Base-by-base conservation (phyloP, 1,284 basidiomycete species). In the Leccinum pachyderme region DNA sequence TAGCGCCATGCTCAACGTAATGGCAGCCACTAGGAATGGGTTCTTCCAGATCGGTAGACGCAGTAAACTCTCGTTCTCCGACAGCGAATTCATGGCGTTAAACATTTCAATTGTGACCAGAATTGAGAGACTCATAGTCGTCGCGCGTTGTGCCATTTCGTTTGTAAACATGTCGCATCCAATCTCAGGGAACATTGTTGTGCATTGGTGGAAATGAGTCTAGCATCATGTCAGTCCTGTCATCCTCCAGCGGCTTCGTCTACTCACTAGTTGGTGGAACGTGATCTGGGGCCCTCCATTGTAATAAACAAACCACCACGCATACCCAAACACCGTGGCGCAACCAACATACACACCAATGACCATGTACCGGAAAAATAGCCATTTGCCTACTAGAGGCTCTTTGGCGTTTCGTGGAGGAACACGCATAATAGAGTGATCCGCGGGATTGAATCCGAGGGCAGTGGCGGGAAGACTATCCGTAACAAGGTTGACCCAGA, bases 291-390 rank as follows among this genome's bases (percentile, higher is more conserved):
- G 96, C 0, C 96, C 96, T 47, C 81, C 87, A 25, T 80, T 67
- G 73, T 98, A 98, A 72, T 85, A 90, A 66, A 97, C 79, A 78
- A 98, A 99, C 96, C 96, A 98, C 96, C 96, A 99, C 0, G 93
- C 95, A 69, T 98, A 98, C 46, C 95, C 96, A 61, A 90, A 93
- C 43, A 98, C 95, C 8, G 97, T 98, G 1, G 95, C 95, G 49
- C 84, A 85, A 39, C 97, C 96, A 53, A 99, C 96, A 67, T 98
- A 99, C 43, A 82, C 81, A 7, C 96, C 97, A 59, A 99, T 86
- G 54, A 98, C 81, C 78, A 98, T 76, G 73, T 98, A 99, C 44
- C 96, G 84, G 79, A 98, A 86, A 79, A 99, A 98, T 47, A 99
- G 75, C 95, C 95, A 98, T 61, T 83, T 85, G 50, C 91, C 88